A percentile compares a stretch with the other conserved stretches of the same genome.
phyloP scores from a whole-genome alignment of 2,329 filamentous ascomycete species.

The Byssoonygena ceratinophila region DNA sequence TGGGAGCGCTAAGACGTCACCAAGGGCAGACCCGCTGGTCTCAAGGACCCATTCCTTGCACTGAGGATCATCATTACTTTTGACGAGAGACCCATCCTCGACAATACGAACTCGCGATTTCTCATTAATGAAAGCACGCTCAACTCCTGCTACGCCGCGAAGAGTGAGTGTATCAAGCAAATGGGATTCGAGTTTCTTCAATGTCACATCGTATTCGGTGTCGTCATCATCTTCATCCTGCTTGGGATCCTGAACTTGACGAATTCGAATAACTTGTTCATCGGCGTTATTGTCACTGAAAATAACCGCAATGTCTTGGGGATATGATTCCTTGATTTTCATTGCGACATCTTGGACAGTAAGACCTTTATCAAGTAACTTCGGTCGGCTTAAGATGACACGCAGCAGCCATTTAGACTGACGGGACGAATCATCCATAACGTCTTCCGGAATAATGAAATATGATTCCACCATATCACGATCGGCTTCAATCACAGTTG shows the following conservation, averaged over 20 bases:
- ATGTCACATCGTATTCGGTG: conserved; percentile 79
- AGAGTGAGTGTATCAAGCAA: conserved; percentile 83
- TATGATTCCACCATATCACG: conserved; percentile 92
- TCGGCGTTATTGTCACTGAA: conserved; percentile 98
- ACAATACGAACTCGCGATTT: conserved; percentile 58
- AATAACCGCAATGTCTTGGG: conserved; percentile 75
- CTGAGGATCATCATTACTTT: conserved; percentile 59
- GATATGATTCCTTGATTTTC: conserved; percentile 81
- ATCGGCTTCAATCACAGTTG: conserved; percentile 78
- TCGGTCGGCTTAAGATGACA: conserved; percentile 83
- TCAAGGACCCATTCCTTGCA: conserved; percentile 95
- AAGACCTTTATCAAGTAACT: conserved; percentile 83
- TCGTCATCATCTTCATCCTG: conserved; percentile 63
- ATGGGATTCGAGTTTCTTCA: conserved; percentile 85
- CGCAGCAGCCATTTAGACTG: conserved; percentile 95
- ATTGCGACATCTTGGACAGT: conserved; percentile 82
- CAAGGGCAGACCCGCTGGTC: conserved; percentile 80
- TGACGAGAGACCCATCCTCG: conserved; percentile 60
- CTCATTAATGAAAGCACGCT: conserved; percentile 85
- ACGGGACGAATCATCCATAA: conserved; percentile 48
- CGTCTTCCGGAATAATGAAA: conserved; percentile 84
- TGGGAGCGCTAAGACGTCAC: conserved; percentile 70
- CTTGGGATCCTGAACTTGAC: conserved; percentile 61
- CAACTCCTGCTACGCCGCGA: conserved; percentile 78
- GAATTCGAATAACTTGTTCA: conserved; percentile 84